phyloP scores from a whole-genome alignment of 768 basidiomycete species.

The Leccinum boreale region DNA sequence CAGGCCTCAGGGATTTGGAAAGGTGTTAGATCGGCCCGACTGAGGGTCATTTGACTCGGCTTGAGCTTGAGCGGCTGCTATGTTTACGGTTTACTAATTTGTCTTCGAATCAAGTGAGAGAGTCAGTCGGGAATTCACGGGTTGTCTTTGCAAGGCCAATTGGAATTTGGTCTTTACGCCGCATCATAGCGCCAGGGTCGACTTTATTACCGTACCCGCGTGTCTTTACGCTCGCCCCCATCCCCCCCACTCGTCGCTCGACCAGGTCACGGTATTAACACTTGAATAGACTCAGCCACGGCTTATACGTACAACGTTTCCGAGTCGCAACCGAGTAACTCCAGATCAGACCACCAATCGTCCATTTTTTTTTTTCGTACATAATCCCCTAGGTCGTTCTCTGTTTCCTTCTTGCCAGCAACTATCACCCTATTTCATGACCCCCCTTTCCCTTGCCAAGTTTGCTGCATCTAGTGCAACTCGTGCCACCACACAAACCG shows the following conservation, averaged over 20 bases:
- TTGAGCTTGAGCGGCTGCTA: neutral
- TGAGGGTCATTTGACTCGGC: neutral
- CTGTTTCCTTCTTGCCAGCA: neutral
- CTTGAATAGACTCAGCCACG: neutral
- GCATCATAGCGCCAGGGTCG: neutral
- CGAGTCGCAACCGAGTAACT: constrained; percentile 2
- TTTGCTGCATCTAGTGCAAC: constrained; percentile 2
- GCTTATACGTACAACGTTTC: neutral
- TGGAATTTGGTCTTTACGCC: neutral
- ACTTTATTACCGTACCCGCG: neutral
- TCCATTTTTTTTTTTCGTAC: constrained; percentile 9
- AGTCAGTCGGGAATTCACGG: too few relatives aligned
- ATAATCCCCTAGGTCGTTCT: constrained; percentile 10
- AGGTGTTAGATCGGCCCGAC: neutral
- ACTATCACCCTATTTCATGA: constrained; percentile 14
- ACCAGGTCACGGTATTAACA: neutral
- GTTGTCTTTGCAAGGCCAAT: too few relatives aligned
- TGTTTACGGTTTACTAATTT: neutral
- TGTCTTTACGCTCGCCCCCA: neutral
- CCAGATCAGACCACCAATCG: neutral
- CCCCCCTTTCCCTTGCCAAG: constrained; percentile 15
- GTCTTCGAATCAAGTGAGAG: neutral
- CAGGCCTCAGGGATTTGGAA: neutral
- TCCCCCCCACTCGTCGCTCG: too few relatives aligned
- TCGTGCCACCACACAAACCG: constrained; percentile 2